Conservation (phyloP, 2,329 filamentous ascomycete genomes). For the Neocucurbitaria cava region DNA sequence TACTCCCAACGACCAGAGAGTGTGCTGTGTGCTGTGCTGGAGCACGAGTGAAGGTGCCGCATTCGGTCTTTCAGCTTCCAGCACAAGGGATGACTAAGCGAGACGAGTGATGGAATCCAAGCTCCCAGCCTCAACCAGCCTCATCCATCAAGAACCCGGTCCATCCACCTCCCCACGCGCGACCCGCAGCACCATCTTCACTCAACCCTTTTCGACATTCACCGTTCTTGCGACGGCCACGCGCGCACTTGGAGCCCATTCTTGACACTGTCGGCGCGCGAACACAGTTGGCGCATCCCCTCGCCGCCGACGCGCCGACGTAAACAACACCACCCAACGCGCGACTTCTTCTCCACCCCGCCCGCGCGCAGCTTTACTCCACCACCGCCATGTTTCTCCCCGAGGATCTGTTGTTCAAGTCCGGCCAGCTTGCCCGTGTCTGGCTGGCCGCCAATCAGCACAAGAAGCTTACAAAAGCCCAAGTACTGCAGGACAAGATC, state of each 20-base stretch:
- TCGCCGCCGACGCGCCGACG: constrained; percentile 39
- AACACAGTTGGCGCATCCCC: constrained; percentile 30
- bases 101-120: neutral
- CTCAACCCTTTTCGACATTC: constrained; percentile 16
- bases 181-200: constrained; percentile 29
- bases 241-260: constrained; percentile 23
- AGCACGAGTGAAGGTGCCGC: neutral
- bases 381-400: constrained; percentile 86
- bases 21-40: neutral
- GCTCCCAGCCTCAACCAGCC: constrained; percentile 18
- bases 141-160: constrained; percentile 12
- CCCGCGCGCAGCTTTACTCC: constrained; percentile 12
- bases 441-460: constrained; percentile 98
- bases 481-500: constrained; percentile 93
- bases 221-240: constrained; percentile 31
- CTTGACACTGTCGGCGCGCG: constrained; percentile 28
- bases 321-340: constrained; percentile 39
- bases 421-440: constrained; percentile 93
- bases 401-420: constrained; percentile 93
- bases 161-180: constrained; percentile 28
- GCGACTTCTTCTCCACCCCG: constrained; percentile 21
- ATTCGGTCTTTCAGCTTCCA: neutral
- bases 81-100: constrained; percentile 10
- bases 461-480: constrained; percentile 96
- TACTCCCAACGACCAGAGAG: neutral